phyloP scores from a whole-genome alignment of 2,329 filamentous ascomycete species.

The Didymella glomerata region DNA sequence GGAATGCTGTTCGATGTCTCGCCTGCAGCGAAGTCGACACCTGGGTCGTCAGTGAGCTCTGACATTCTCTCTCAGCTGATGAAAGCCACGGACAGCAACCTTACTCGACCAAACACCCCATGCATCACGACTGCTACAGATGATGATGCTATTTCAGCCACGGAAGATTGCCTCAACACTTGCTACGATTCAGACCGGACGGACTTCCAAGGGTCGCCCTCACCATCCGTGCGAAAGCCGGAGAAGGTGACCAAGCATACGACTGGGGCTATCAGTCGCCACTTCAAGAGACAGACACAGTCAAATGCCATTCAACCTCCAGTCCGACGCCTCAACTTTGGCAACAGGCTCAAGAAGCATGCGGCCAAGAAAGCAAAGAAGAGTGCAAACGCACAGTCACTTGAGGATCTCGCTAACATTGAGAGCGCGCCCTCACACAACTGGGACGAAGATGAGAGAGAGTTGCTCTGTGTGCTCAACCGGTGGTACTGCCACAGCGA shows the following conservation, averaged over 20 bases:
- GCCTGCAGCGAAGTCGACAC: not conserved
- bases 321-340: not conserved
- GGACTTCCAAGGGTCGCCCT: constrained; percentile 4
- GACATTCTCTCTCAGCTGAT: not conserved
- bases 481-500: constrained; percentile 19
- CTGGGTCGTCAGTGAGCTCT: not conserved
- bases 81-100: not conserved
- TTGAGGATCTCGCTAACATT: not conserved
- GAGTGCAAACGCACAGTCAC: not conserved
- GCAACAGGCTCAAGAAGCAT: not conserved
- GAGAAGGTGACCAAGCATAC: not conserved
- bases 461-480: constrained; percentile 15
- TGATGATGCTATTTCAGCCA: too few species aligned
- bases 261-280: not conserved
- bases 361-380: not conserved
- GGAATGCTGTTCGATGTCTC: not conserved
- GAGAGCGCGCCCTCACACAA: not conserved
- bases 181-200: constrained; percentile 9
- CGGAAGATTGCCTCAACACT: not conserved
- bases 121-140: too few species aligned
- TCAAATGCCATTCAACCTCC: not conserved
- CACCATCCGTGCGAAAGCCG: not conserved
- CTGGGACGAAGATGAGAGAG: constrained; percentile 21
- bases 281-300: not conserved
- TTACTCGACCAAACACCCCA: not conserved